phyloP scores from a whole-genome alignment of 352 stramenopile species.

The Globisporangium takayamanum region DNA sequence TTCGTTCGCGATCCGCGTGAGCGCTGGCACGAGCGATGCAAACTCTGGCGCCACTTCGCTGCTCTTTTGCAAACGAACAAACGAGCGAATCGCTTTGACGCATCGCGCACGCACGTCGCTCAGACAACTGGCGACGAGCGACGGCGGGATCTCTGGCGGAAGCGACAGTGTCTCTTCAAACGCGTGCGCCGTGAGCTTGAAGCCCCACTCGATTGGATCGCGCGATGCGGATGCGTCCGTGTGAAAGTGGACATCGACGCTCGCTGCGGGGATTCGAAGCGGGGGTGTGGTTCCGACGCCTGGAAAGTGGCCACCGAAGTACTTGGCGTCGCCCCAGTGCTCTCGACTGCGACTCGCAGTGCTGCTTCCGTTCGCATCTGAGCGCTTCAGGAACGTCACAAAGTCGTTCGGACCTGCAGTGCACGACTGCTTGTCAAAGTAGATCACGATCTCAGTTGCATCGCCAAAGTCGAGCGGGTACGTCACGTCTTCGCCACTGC shows the following conservation, averaged over 20 bases:
- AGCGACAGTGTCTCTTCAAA: constrained; percentile 47
- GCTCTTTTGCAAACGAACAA: constrained; percentile 23
- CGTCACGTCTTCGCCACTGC: constrained; percentile 44
- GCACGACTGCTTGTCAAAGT: constrained; percentile 71
- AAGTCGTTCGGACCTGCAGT: constrained; percentile 76
- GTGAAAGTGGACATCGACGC: constrained; percentile 68
- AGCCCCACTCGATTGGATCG: constrained; percentile 62
- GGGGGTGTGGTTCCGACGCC: constrained; percentile 45
- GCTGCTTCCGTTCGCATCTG: constrained; percentile 13
- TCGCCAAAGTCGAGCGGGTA: constrained; percentile 63
- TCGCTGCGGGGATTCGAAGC: constrained; percentile 53
- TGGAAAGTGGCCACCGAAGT: constrained; percentile 66
- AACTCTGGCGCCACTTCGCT: constrained; percentile 9
- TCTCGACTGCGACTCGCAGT: constrained; percentile 8
- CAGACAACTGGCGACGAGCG: constrained; percentile 28
- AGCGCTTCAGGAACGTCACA: constrained; percentile 64
- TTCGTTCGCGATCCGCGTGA: constrained; percentile 41
- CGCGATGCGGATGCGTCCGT: constrained; percentile 35
- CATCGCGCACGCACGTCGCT: constrained; percentile 50
- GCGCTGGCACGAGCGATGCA: constrained; percentile 19
- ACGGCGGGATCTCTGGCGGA: constrained; percentile 51
- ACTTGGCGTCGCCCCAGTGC: constrained; percentile 71
- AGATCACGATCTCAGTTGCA: constrained; percentile 64
- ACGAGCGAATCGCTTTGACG: constrained; percentile 41
- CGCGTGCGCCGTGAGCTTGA: constrained; percentile 67